These are phyloP conservation scores for Boletus tomentosulus DNA, from an alignment of 768 basidiomycete species.

Conservation along the genomic window DNA sequence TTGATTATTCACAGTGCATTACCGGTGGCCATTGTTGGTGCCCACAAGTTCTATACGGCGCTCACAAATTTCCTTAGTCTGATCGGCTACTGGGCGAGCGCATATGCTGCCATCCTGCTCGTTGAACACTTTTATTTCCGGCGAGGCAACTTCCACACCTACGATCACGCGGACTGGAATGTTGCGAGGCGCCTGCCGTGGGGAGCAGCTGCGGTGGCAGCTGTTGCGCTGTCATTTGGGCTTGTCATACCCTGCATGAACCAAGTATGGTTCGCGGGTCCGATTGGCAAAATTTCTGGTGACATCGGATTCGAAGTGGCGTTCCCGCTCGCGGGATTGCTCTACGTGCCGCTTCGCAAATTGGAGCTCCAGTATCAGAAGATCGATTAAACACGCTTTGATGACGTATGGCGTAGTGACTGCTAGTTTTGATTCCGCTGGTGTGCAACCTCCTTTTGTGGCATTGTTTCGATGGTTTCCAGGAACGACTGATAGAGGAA, in stretches of 20 bases:
- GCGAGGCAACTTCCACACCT: conserved; percentile 40
- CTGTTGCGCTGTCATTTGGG: conserved; percentile 48
- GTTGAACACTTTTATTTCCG: conserved; percentile 69
- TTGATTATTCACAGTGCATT: conserved; percentile 42
- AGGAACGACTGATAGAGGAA: conserved; percentile 12
- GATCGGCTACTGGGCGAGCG: conserved; percentile 59
- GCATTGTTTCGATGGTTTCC: conserved; percentile 18
- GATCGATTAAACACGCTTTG: conserved; percentile 13
- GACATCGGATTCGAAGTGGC: conserved; percentile 72
- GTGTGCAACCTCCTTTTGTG: neutral
- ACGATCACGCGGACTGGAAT: conserved; percentile 52
- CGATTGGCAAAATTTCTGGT: conserved; percentile 58
- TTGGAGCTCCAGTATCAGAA: conserved; percentile 40
- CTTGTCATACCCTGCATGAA: conserved; percentile 64
- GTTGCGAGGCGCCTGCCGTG: conserved; percentile 48
- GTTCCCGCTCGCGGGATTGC: conserved; percentile 40
- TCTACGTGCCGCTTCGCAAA: conserved; percentile 54
- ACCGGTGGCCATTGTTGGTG: conserved; percentile 68
- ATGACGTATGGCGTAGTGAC: conserved; percentile 7
- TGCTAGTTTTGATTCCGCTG: neutral
- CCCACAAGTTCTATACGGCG: conserved; percentile 57
- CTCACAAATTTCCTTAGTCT: conserved; percentile 67
- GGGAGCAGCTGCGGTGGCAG: conserved; percentile 56
- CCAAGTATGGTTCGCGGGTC: conserved; percentile 69
- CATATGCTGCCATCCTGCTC: conserved; percentile 57